Evolutionary conservation across 257 asterid species (phyloP).

Genomic region (Solanum medicagineum): DNA sequence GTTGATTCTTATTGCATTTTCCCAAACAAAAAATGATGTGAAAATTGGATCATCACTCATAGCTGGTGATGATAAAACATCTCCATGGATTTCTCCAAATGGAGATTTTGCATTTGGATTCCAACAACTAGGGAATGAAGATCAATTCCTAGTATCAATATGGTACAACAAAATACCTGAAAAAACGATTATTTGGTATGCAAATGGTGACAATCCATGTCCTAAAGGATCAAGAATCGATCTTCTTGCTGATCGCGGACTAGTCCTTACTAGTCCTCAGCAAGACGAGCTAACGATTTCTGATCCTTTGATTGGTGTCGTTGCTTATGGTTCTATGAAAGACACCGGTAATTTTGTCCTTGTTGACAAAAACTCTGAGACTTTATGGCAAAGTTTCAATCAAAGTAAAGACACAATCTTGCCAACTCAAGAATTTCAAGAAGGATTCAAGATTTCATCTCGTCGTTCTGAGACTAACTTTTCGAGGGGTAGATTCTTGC

Average conservation of each 20-base stretch:
- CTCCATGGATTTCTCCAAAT: conserved; percentile 25
- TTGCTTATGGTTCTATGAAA: conserved; percentile 23
- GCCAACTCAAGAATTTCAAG: conserved; percentile 16
- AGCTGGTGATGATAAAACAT: conserved; percentile 1
- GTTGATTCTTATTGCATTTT: not conserved
- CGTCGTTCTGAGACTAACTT: conserved; percentile 12
- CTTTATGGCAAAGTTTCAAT: conserved; percentile 22
- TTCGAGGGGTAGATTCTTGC: conserved; percentile 22
- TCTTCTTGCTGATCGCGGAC: conserved; percentile 13
- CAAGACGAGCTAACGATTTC: conserved; percentile 1
- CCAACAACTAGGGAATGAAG: conserved; percentile 5
- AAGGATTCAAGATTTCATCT: conserved; percentile 7
- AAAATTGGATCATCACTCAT: not conserved
- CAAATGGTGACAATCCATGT: conserved; percentile 2
- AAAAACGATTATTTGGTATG: conserved; percentile 29
- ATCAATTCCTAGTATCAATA: conserved; percentile 21
- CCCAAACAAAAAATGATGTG: conserved; percentile 3
- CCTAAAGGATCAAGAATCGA: conserved; percentile 22
- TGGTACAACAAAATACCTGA: conserved; percentile 31
- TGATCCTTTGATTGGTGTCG: not conserved
- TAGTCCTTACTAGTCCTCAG: conserved; percentile 7
- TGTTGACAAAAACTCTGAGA: not conserved
- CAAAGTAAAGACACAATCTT: conserved; percentile 22
- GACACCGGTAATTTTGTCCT: conserved; percentile 32
- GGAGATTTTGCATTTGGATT: conserved; percentile 38